phyloP scores from a whole-genome alignment of 768 basidiomycete species.

The Suillus subalutaceus region DNA sequence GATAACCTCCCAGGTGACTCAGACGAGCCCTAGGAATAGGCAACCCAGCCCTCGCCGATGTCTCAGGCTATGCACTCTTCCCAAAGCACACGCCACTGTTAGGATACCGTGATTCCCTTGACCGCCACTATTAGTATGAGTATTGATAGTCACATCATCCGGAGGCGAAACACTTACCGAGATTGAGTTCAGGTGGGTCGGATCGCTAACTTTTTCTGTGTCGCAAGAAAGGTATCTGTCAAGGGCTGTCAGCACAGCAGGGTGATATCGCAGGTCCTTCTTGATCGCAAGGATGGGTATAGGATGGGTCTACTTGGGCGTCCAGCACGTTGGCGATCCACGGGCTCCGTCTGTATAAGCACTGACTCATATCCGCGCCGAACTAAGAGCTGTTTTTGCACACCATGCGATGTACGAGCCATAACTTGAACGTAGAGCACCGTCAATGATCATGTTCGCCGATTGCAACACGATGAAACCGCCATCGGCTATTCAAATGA shows the following conservation, averaged over 20 bases:
- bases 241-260: neutral
- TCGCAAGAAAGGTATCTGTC: neutral
- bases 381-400: neutral
- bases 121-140: neutral
- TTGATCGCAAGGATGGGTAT: neutral
- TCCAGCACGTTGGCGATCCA: neutral
- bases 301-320: neutral
- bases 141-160: neutral
- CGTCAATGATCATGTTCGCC: neutral
- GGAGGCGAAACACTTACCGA: neutral
- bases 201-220: neutral
- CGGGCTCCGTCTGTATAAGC: neutral
- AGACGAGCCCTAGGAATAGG: neutral
- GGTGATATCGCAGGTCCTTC: neutral
- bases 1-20: neutral
- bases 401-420: neutral
- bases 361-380: neutral
- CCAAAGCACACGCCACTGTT: neutral
- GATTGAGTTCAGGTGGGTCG: neutral
- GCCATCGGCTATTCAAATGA: neutral
- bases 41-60: neutral
- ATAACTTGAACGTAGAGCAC: neutral
- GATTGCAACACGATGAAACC: neutral
- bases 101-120: neutral
- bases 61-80: neutral